These are phyloP conservation scores for Penicillium canescens DNA, from an alignment of 495 filamentous ascomycete genomes.

Conservation along the genomic window DNA sequence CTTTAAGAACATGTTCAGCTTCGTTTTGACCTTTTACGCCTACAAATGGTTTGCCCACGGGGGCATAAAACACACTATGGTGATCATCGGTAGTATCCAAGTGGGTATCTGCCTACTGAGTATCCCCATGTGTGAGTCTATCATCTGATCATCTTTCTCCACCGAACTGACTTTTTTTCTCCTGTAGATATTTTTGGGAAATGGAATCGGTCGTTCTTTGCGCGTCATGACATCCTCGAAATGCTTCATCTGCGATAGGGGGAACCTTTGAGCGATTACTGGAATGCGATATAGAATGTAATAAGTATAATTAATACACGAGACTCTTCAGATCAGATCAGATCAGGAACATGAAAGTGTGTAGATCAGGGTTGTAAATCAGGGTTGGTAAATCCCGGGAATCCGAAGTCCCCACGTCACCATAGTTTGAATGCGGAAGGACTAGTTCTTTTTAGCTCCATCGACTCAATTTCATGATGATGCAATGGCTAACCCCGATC, in stretches of 20 bases:
- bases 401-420: slow-evolving; percentile 14
- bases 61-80: slow-evolving; percentile 65
- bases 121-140: slow-evolving; percentile 74
- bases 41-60: slow-evolving; percentile 73
- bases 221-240: slow-evolving; percentile 69
- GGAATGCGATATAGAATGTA: background rate
- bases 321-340: too few relatives aligned
- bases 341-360: background rate
- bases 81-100: slow-evolving; percentile 72
- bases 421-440: background rate
- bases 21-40: slow-evolving; percentile 77
- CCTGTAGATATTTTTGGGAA: slow-evolving; percentile 77
- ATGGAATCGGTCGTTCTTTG: slow-evolving; percentile 68
- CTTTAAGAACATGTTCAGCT: slow-evolving; percentile 93
- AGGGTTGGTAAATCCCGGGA: background rate
- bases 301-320: too few relatives aligned
- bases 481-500: slow-evolving; percentile 23
- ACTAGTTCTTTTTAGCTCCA: background rate
- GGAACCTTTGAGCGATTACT: background rate
- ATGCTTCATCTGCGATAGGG: slow-evolving; percentile 45
- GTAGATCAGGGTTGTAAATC: background rate
- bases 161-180: background rate
- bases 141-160: background rate
- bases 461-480: slow-evolving; percentile 16
- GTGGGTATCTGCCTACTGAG: slow-evolving; percentile 69